These are phyloP conservation scores for Moesziomyces antarcticus DNA, from an alignment of 1,284 basidiomycete genomes.

Conservation along the genomic window DNA sequence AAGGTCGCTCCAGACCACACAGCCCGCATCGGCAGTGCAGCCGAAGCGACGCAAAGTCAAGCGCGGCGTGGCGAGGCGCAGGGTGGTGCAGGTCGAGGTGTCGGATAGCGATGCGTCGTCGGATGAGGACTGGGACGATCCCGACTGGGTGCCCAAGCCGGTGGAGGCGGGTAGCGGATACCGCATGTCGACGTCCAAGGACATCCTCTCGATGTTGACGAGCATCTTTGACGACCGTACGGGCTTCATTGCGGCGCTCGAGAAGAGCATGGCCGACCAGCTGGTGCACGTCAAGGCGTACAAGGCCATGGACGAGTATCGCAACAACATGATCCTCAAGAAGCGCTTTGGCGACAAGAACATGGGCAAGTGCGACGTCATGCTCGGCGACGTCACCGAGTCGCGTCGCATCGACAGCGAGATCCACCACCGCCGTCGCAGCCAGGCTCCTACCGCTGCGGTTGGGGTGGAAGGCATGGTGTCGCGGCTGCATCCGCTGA, in stretches of 20 bases:
- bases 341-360: constrained; percentile 61
- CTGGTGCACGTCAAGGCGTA: constrained; percentile 59
- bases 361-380: constrained; percentile 65
- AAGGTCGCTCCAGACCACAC: constrained; percentile 15
- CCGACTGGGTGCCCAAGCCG: constrained; percentile 55
- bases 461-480: constrained; percentile 36
- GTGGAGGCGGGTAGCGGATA: constrained; percentile 58
- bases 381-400: constrained; percentile 62
- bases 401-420: constrained; percentile 50
- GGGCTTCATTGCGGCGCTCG: constrained; percentile 62
- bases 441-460: neutral
- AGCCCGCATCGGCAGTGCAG: neutral
- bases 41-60: neutral
- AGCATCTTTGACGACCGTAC: constrained; percentile 65
- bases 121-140: constrained; percentile 49
- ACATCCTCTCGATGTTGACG: constrained; percentile 64
- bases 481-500: constrained; percentile 53
- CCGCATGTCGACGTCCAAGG: constrained; percentile 56
- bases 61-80: neutral
- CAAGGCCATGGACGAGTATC: constrained; percentile 56
- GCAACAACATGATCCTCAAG: constrained; percentile 65
- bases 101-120: constrained; percentile 45
- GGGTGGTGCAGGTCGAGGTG: constrained; percentile 6
- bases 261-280: constrained; percentile 62
- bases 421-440: constrained; percentile 26